Conservation (phyloP, 441 rosid genomes). For the Dalechampia spathulata region DNA sequence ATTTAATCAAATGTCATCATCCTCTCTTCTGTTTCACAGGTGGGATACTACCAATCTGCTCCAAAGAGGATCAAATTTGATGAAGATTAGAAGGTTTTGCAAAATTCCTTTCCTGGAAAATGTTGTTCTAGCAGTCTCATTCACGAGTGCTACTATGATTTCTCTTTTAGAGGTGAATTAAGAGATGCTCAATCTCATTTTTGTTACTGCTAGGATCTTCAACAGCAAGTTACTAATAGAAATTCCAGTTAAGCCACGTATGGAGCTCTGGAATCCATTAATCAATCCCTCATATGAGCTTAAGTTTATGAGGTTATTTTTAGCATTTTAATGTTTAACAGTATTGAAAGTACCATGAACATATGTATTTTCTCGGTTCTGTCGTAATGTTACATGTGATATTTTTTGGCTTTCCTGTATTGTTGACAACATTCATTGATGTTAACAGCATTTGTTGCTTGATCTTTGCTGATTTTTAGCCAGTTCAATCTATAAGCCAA, state of each 20-base stretch:
- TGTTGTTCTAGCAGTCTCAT: neutral
- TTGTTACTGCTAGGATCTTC: neutral
- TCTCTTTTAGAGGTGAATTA: neutral
- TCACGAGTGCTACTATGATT: neutral
- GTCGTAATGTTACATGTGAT: too few species aligned
- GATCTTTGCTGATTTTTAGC: too few species aligned
- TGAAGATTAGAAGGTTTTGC: conserved; percentile 34
- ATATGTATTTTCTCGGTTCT: too few species aligned
- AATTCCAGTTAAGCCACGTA: neutral
- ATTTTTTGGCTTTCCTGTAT: too few species aligned
- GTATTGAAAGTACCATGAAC: too few species aligned
- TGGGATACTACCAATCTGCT: conserved; percentile 44
- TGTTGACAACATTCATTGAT: too few species aligned
- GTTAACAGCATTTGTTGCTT: too few species aligned
- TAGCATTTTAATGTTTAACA: too few species aligned
- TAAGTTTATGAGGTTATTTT: too few species aligned
- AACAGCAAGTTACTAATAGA: neutral
- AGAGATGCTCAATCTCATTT: neutral
- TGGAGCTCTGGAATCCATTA: neutral
- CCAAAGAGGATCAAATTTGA: conserved; percentile 81
- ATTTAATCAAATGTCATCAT: neutral
- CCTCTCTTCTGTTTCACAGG: conserved; percentile 33
- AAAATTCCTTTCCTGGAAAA: neutral
- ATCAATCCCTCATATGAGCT: neutral
- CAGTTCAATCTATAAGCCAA: too few species aligned